Evolutionary conservation across 257 asterid species (phyloP).

Genomic region (Petrea volubilis): DNA sequence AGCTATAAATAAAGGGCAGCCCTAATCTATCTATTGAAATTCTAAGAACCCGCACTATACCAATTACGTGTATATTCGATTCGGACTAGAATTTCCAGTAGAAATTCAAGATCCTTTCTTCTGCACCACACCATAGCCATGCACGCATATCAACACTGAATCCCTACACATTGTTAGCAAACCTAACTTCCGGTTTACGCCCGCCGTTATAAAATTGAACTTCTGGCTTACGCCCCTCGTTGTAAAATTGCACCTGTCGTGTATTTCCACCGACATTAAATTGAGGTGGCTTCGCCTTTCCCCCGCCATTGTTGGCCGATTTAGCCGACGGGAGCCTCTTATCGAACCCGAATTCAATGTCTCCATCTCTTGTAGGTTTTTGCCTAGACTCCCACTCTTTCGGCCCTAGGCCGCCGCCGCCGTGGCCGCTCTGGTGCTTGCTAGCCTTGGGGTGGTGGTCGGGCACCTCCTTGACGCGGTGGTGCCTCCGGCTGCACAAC

Average conservation of each 20-base stretch:
- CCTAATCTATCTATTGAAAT: too few relatives aligned
- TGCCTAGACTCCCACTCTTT: slow-evolving; percentile 38
- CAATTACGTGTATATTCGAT: too few relatives aligned
- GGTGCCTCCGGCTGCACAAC: slow-evolving; percentile 45
- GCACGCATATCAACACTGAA: slow-evolving; percentile 13
- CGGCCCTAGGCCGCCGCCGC: slow-evolving; percentile 26
- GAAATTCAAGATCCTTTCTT: too few relatives aligned
- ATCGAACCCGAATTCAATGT: slow-evolving; percentile 54
- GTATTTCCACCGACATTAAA: slow-evolving; percentile 15
- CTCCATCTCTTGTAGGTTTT: slow-evolving; percentile 40
- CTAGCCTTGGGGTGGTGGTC: slow-evolving; percentile 13
- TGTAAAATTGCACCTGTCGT: neutral
- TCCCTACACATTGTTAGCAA: slow-evolving; percentile 45
- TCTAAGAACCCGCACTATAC: too few relatives aligned
- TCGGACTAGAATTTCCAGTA: too few relatives aligned
- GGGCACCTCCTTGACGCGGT: slow-evolving; percentile 15
- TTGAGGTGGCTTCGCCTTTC: slow-evolving; percentile 14
- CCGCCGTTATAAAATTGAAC: slow-evolving; percentile 4
- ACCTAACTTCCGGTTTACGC: slow-evolving; percentile 46
- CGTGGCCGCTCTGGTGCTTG: slow-evolving; percentile 2
- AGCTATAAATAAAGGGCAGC: too few relatives aligned
- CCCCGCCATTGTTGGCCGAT: slow-evolving; percentile 22
- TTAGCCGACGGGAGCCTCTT: slow-evolving; percentile 16
- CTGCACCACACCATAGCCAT: too few relatives aligned
- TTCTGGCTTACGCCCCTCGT: slow-evolving; percentile 35